Percentiles rank a stretch among this genome's conserved stretches.
Evolutionary conservation across 371 early-diverging fungal genomes (phyloP).

Genomic region (Smittium mucronatum): DNA sequence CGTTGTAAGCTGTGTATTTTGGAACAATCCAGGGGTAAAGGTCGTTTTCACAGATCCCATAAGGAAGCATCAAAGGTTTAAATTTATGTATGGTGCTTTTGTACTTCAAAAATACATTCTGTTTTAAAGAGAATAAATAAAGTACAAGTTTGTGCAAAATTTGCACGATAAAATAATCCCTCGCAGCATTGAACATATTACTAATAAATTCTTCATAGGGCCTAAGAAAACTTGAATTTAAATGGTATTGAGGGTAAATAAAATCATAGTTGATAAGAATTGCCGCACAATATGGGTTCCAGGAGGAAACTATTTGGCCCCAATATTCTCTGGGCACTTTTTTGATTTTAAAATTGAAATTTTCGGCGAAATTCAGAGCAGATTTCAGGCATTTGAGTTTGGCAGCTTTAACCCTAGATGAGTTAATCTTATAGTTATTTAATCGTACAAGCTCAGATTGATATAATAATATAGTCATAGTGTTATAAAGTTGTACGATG

Average conservation of each 20-base stretch:
- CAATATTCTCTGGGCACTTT: background rate
- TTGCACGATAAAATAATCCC: background rate
- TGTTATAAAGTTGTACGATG: background rate
- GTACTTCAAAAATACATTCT: background rate
- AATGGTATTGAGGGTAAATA: background rate
- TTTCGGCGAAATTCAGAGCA: background rate
- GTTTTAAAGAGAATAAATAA: background rate
- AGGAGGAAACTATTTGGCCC: background rate
- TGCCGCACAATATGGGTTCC: background rate
- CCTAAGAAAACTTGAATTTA: background rate
- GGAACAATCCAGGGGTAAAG: background rate
- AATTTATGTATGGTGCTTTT: too few relatives aligned
- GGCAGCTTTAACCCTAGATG: background rate
- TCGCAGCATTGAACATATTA: background rate
- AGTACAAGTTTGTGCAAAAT: background rate
- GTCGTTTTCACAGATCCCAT: background rate
- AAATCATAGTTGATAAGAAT: background rate
- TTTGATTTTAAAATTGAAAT: background rate
- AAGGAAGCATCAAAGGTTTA: background rate
- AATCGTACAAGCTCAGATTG: background rate
- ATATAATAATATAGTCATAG: background rate
- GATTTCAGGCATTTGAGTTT: background rate
- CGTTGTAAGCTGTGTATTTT: background rate
- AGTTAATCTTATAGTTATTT: background rate
- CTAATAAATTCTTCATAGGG: background rate